A percentile compares a stretch with the other conserved stretches of the same genome.
phyloP scores from a whole-genome alignment of 768 basidiomycete species.

The Phylloporus sp. region DNA sequence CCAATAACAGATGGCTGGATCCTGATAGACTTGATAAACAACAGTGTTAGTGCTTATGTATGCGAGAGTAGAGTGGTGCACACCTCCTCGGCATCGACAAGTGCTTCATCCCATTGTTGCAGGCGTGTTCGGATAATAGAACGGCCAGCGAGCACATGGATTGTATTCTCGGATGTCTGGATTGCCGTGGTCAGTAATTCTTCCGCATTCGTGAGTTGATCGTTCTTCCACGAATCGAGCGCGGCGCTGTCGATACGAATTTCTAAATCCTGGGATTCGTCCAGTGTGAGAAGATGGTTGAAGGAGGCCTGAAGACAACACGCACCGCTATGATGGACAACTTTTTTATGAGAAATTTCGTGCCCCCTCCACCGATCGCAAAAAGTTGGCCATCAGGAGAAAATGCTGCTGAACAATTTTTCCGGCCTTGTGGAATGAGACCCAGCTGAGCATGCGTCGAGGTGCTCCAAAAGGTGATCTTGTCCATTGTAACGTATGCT shows the following conservation, averaged over 20 bases:
- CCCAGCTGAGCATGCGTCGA: too few species aligned
- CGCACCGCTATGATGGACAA: background rate
- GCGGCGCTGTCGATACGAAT: background rate
- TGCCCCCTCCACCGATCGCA: too few species aligned
- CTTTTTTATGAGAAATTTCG: background rate
- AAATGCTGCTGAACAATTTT: too few species aligned
- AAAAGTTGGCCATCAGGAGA: too few species aligned
- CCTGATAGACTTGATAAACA: background rate
- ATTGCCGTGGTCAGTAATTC: background rate
- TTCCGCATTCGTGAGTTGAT: background rate
- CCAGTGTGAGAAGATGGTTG: background rate
- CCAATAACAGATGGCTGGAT: background rate
- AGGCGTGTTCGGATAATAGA: conserved; percentile 2
- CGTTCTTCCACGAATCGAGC: background rate
- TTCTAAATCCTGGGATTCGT: background rate
- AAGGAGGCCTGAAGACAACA: background rate
- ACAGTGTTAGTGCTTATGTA: background rate
- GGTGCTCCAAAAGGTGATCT: too few species aligned
- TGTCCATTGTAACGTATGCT: too few species aligned
- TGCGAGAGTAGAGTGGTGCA: background rate
- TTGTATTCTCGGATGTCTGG: background rate
- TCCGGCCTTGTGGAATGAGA: too few species aligned
- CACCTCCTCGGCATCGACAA: background rate
- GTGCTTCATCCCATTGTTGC: background rate
- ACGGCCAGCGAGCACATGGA: background rate